These are phyloP conservation scores for Cylindrotheca closterium DNA, from an alignment of 108 stramenopile genomes.

Conservation along the genomic window DNA sequence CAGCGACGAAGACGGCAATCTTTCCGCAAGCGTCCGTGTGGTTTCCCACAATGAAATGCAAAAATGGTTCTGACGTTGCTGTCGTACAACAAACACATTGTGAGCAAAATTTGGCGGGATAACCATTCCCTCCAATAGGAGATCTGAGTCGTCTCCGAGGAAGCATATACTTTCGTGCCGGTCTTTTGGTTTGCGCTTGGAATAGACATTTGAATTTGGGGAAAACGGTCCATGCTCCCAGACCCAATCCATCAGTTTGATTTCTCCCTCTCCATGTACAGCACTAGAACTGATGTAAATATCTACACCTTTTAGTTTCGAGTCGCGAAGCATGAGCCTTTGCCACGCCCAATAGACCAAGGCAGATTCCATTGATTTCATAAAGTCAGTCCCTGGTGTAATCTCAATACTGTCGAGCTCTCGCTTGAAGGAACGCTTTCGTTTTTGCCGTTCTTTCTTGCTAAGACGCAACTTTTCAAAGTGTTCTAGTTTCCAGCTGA, in stretches of 20 bases:
- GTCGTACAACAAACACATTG: constrained; percentile 78
- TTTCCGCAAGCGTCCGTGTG: constrained; percentile 43
- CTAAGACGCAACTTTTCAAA: constrained; percentile 24
- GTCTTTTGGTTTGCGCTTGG: constrained; percentile 3
- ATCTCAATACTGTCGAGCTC: constrained; percentile 55
- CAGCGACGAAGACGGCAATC: neutral
- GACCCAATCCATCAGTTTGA: constrained; percentile 88
- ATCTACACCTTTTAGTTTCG: constrained; percentile 36
- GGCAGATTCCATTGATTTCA: constrained; percentile 63
- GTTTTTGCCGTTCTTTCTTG: constrained; percentile 13
- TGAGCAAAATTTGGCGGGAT: constrained; percentile 70
- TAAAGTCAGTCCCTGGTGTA: constrained; percentile 78
- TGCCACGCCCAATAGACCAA: constrained; percentile 90
- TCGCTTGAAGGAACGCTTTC: constrained; percentile 21
- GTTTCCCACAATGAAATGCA: constrained; percentile 71
- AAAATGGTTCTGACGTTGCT: constrained; percentile 32
- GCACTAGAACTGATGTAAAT: constrained; percentile 74
- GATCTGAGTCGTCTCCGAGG: constrained; percentile 86
- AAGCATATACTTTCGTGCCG: constrained; percentile 57
- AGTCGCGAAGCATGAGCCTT: constrained; percentile 32
- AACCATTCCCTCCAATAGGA: constrained; percentile 81
- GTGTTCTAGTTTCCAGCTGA: constrained; percentile 46
- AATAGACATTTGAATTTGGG: neutral
- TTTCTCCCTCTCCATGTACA: constrained; percentile 90
- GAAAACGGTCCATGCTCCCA: constrained; percentile 14